phyloP scores from a whole-genome alignment of 371 early-diverging fungal species.

The Furculomyces boomerangus region DNA sequence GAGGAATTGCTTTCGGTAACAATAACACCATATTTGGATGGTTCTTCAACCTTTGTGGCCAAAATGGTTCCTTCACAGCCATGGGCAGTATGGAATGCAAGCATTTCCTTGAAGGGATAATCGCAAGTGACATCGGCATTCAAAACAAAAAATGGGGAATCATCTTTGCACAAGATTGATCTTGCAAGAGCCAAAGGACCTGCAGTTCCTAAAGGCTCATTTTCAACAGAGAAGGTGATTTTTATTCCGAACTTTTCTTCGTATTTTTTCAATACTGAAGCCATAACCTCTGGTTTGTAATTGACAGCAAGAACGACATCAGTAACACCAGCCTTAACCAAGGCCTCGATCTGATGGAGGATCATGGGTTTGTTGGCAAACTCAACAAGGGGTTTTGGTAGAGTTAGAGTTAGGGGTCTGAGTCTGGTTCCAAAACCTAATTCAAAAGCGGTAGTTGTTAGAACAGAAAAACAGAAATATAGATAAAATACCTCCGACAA shows the following conservation, averaged over 20 bases:
- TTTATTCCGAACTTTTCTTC: slow-evolving; percentile 72
- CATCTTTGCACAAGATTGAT: slow-evolving; percentile 76
- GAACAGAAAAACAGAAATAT: no score
- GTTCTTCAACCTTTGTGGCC: slow-evolving; percentile 96
- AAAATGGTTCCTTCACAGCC: slow-evolving; percentile 87
- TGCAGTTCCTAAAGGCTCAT: slow-evolving; percentile 94
- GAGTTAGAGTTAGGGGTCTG: slow-evolving; percentile 92
- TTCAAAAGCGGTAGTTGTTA: no score
- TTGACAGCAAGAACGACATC: slow-evolving; percentile 98
- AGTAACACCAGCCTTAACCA: slow-evolving; percentile 90
- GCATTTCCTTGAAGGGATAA: slow-evolving; percentile 82
- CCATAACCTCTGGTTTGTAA: slow-evolving; percentile 95
- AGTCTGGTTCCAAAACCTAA: slow-evolving; percentile 97
- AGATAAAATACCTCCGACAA: slow-evolving; percentile 96
- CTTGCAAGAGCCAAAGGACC: slow-evolving; percentile 94
- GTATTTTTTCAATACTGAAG: slow-evolving; percentile 61
- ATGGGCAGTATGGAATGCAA: slow-evolving; percentile 69
- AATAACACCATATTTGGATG: slow-evolving; percentile 95
- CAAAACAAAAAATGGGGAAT: slow-evolving; percentile 92
- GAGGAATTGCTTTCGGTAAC: slow-evolving; percentile 50
- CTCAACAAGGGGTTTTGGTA: slow-evolving; percentile 98
- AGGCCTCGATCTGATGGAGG: slow-evolving; percentile 95
- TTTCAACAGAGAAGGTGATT: slow-evolving; percentile 95
- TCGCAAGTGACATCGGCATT: slow-evolving; percentile 99
- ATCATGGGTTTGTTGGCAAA: slow-evolving; percentile 99